These are phyloP conservation scores for Paecilomyces fulvus DNA, from an alignment of 2,329 filamentous ascomycete genomes.

Conservation along the genomic window DNA sequence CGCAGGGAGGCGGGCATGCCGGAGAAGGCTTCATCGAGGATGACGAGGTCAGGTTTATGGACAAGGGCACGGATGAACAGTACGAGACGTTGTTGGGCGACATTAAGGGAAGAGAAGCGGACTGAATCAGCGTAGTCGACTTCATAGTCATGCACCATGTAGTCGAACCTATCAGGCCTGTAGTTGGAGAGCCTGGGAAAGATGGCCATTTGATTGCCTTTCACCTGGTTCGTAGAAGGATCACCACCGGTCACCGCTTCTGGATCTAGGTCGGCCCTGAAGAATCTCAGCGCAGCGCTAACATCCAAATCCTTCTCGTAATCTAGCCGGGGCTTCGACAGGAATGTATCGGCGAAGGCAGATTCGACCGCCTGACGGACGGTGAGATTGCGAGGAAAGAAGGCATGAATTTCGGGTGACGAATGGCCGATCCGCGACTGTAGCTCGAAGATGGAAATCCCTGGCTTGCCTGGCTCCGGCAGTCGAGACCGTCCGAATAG, in stretches of 20 bases:
- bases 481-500: slow-evolving; percentile 77
- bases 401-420: slow-evolving; percentile 85
- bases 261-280: slow-evolving; percentile 68
- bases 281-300: slow-evolving; percentile 65
- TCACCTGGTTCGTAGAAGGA: background rate
- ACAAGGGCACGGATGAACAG: slow-evolving; percentile 76
- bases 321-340: slow-evolving; percentile 58
- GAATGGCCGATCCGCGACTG: slow-evolving; percentile 86
- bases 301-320: slow-evolving; percentile 51
- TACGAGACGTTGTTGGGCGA: slow-evolving; percentile 61
- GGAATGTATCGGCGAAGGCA: slow-evolving; percentile 84
- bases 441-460: slow-evolving; percentile 86
- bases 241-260: slow-evolving; percentile 15
- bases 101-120: slow-evolving; percentile 56
- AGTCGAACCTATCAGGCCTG: slow-evolving; percentile 1
- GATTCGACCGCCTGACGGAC: slow-evolving; percentile 70
- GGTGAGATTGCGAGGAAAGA: slow-evolving; percentile 73
- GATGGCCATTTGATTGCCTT: background rate
- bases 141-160: slow-evolving; percentile 17
- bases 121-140: slow-evolving; percentile 65
- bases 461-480: slow-evolving; percentile 60
- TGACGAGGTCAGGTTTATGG: slow-evolving; percentile 70
- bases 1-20: slow-evolving; percentile 73
- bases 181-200: slow-evolving; percentile 13
- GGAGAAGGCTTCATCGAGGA: slow-evolving; percentile 81